phyloP scores from a whole-genome alignment of 1,284 basidiomycete genomes.

The Cystobasidium sp. region DNA sequence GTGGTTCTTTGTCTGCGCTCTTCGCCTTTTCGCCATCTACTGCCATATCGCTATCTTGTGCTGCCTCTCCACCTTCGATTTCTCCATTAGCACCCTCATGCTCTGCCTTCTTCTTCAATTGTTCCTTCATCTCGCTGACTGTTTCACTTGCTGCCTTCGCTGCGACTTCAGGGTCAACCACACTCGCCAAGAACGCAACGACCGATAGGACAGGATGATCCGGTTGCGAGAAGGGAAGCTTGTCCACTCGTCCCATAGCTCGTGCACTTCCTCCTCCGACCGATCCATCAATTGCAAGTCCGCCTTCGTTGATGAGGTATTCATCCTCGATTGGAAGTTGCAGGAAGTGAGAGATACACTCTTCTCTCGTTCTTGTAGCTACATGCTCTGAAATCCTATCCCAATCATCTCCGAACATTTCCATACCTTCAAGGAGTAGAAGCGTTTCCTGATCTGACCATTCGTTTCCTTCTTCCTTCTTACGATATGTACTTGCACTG shows the following conservation, averaged over 20 bases:
- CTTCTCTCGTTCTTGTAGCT: slow-evolving; percentile 84
- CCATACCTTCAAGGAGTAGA: slow-evolving; percentile 86
- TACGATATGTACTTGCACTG: slow-evolving; percentile 52
- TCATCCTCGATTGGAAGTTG: slow-evolving; percentile 96
- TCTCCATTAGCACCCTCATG: slow-evolving; percentile 52
- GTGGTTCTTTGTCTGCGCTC: slow-evolving; percentile 52
- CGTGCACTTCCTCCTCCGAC: slow-evolving; percentile 60
- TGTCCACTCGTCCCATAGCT: slow-evolving; percentile 55
- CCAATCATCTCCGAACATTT: slow-evolving; percentile 99
- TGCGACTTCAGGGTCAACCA: slow-evolving; percentile 87
- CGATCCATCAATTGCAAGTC: slow-evolving; percentile 74
- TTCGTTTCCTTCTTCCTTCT: slow-evolving; percentile 59
- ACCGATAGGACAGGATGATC: slow-evolving; percentile 99
- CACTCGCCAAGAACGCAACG: slow-evolving; percentile 91
- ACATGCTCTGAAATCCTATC: slow-evolving; percentile 88
- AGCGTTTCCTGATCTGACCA: slow-evolving; percentile 94
- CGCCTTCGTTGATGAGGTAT: slow-evolving; percentile 64
- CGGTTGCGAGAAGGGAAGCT: slow-evolving; percentile 87
- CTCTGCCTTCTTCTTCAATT: slow-evolving; percentile 68
- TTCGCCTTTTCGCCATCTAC: slow-evolving; percentile 48
- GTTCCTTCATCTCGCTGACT: slow-evolving; percentile 66
- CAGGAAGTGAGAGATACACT: slow-evolving; percentile 94
- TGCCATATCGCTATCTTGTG: slow-evolving; percentile 45
- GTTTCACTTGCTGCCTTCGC: slow-evolving; percentile 92
- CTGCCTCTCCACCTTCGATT: slow-evolving; percentile 29